These are phyloP conservation scores for Plasmodium knowlesi DNA, from an alignment of 169 alveolate genomes.

Conservation along the genomic window DNA sequence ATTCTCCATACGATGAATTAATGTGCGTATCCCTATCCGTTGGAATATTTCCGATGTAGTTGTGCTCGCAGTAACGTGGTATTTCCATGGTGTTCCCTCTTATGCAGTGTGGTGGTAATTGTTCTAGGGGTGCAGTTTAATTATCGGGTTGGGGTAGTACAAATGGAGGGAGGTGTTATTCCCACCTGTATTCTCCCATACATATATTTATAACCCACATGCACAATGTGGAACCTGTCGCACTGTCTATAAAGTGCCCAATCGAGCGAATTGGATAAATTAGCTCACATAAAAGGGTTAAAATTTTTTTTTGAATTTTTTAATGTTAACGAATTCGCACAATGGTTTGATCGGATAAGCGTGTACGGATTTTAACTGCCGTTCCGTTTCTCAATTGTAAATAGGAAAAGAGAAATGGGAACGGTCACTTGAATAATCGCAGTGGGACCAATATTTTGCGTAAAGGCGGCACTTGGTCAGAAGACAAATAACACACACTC, in stretches of 20 bases:
- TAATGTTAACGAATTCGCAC: not conserved
- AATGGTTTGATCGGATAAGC: not conserved
- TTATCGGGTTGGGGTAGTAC: not conserved
- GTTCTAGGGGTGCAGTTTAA: not conserved
- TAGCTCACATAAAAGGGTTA: not conserved
- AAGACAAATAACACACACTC: not conserved
- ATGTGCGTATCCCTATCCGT: not conserved
- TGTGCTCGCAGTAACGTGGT: not conserved
- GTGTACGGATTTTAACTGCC: not conserved
- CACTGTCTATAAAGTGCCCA: not conserved
- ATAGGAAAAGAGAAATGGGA: not conserved
- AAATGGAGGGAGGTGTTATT: not conserved
- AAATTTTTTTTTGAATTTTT: not conserved
- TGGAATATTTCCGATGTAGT: not conserved
- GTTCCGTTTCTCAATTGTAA: not conserved
- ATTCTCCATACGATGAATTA: not conserved
- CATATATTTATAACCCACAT: not conserved
- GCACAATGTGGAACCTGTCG: not conserved
- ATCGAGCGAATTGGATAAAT: not conserved
- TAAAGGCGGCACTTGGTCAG: not conserved
- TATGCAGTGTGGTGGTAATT: not conserved
- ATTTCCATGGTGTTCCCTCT: not conserved
- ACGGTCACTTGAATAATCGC: not conserved
- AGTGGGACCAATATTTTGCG: not conserved
- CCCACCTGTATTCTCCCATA: not conserved